Evolutionary conservation across 768 basidiomycete species (phyloP).

Genomic region (Russula virescens): DNA sequence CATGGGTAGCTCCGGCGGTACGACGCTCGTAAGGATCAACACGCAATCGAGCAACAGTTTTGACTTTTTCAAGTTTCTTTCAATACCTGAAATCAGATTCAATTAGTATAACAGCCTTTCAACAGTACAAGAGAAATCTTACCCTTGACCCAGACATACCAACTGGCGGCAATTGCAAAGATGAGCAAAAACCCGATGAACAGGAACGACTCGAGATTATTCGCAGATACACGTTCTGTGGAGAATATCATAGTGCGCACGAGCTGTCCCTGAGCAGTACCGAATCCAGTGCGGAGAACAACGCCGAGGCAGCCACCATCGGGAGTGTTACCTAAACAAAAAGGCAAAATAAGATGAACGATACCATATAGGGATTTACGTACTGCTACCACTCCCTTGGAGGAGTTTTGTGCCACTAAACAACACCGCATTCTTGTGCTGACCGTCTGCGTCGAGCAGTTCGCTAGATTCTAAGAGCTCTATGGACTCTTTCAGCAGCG

Average conservation of each 20-base stretch:
- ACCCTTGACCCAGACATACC: conserved; percentile 99
- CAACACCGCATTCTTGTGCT: conserved; percentile 81
- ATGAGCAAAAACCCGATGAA: conserved; percentile 98
- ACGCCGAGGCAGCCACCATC: conserved; percentile 90
- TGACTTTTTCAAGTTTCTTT: conserved; percentile 87
- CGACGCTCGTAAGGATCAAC: conserved; percentile 94
- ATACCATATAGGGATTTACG: conserved; percentile 26
- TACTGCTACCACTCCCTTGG: conserved; percentile 61
- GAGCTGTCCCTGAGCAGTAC: conserved; percentile 94
- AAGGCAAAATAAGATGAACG: not conserved
- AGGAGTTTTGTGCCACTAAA: conserved; percentile 98
- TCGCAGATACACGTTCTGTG: conserved; percentile 93
- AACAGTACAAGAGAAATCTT: conserved; percentile 23
- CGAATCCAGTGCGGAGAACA: conserved; percentile 93
- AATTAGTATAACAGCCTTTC: not conserved
- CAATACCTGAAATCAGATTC: conserved; percentile 54
- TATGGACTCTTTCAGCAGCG: conserved; percentile 92
- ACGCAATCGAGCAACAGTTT: conserved; percentile 95
- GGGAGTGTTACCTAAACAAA: conserved; percentile 54
- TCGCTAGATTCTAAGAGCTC: conserved; percentile 74
- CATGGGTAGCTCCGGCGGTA: conserved; percentile 98
- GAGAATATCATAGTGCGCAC: conserved; percentile 99
- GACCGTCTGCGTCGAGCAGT: conserved; percentile 75
- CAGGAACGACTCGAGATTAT: conserved; percentile 91
- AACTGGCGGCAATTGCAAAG: conserved; percentile 95